phyloP scores from a whole-genome alignment of 371 early-diverging fungal genomes.

The Thermomucor indicae-seudaticae region DNA sequence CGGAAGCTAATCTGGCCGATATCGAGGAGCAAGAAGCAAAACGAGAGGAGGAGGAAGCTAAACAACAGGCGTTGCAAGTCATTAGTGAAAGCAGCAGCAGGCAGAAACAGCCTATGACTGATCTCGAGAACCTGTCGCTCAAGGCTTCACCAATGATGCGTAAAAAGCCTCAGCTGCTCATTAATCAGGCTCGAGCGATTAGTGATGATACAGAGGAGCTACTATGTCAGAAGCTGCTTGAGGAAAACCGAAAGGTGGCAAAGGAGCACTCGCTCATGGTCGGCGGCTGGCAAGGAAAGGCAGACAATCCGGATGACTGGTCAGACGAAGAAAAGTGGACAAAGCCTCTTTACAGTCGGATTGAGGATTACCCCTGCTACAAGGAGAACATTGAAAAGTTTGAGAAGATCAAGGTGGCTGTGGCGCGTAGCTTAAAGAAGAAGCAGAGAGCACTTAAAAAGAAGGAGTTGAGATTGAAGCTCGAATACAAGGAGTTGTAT shows the following conservation, averaged over 20 bases:
- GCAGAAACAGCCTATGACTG: constrained; percentile 14
- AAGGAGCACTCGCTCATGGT: constrained; percentile 41
- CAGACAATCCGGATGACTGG: constrained; percentile 30
- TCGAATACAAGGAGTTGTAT: constrained; percentile 33
- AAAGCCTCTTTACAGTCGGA: constrained; percentile 28
- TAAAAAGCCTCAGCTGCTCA: constrained; percentile 39
- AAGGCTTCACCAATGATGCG: constrained; percentile 28
- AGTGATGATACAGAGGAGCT: constrained; percentile 41
- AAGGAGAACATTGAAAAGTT: constrained; percentile 37
- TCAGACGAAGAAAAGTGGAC: constrained; percentile 37
- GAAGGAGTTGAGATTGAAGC: constrained; percentile 32
- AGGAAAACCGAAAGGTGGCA: constrained; percentile 57
- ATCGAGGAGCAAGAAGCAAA: constrained; percentile 18
- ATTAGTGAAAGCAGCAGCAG: constrained; percentile 29
- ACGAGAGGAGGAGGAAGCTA: constrained; percentile 26
- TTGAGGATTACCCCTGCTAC: constrained; percentile 66
- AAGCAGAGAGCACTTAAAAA: constrained; percentile 16
- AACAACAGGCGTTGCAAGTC: constrained; percentile 38
- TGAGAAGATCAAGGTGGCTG: constrained; percentile 15
- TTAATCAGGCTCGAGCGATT: constrained; percentile 35
- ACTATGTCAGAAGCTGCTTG: constrained; percentile 47
- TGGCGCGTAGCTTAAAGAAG: constrained; percentile 17
- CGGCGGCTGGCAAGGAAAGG: constrained; percentile 33
- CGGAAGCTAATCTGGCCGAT: constrained; percentile 8
- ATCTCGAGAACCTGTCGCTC: constrained; percentile 18